Evolutionary conservation across 441 rosid species (phyloP), one percentile per base, ranked within the genome.

Genomic region (Eruca vesicaria): DNA sequence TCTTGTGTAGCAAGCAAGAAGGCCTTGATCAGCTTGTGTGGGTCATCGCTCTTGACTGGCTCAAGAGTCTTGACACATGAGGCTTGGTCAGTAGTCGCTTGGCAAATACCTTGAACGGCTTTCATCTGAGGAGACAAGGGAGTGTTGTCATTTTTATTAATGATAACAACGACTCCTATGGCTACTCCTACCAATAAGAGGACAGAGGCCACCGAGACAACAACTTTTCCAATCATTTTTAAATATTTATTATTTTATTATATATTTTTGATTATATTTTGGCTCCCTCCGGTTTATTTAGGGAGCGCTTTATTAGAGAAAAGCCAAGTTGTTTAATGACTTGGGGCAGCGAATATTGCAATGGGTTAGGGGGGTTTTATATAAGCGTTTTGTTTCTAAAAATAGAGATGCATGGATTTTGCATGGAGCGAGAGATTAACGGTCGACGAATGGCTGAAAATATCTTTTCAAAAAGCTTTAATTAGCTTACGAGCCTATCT

Each of bases 111-210:
- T 12, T 78, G 73, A 8, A 86, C 92, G 1, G 90, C 90, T 78
- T 88, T 92, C 90, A 78, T 84, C 19, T 85, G 85, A 0, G 90
- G 83, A 1, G 90, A 66, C 45, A 88, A 15, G 50, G 50, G 50
- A 10, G 52, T 70, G 1, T 19, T 58, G 6, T 45, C 58, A 1
- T 58, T 58, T 26, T 76, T 73, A 66, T 81, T 59, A 52, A 85
- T 73, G 0, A 81, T 68, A 7, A 81, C 82, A 9, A 87, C 87
- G 36, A 90, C 78, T 11, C 90, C 94, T 3, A 91, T 70, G 71
- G 81, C 79, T 1, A 85, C 89, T 4, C 91, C 91, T 3, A 86
- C 86, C n/a, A 90, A 83, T 19, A 92, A 79, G 23, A 90, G 81
- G 33, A 92, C 69, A 50, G 95, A 92, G 65, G 88, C 65, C 63